A percentile compares a stretch with the other conserved stretches of the same genome.
These are phyloP conservation scores for Pseudogymnoascus sp. DNA, from an alignment of 2,329 filamentous ascomycete species.

Conservation along the genomic window DNA sequence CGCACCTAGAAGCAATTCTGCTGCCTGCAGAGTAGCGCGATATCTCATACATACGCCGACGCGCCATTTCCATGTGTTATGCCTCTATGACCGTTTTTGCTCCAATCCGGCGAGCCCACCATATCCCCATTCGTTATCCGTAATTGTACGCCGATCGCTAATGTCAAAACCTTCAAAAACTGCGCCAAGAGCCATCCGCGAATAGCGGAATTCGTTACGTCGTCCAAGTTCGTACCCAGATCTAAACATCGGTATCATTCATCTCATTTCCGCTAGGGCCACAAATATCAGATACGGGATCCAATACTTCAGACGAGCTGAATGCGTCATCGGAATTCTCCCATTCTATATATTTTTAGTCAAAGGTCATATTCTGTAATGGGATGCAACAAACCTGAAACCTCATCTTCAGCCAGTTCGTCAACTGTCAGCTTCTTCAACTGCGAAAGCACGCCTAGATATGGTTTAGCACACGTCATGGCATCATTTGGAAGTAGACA, in stretches of 20 bases:
- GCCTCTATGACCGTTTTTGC: conserved; percentile 5
- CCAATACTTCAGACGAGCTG: conserved; percentile 42
- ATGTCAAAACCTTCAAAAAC: conserved; percentile 5
- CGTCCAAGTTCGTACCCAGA: conserved; percentile 8
- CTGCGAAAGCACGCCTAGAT: conserved; percentile 22
- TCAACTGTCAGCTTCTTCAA: conserved; percentile 28
- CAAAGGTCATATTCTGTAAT: background rate
- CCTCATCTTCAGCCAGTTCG: conserved; percentile 30
- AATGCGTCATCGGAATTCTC: conserved; percentile 25
- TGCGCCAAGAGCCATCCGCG: background rate
- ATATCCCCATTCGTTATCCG: conserved; percentile 3
- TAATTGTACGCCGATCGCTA: conserved; percentile 6
- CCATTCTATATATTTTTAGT: conserved; percentile 23
- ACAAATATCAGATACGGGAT: conserved; percentile 40
- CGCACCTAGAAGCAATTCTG: background rate
- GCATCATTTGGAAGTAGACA: conserved; percentile 16
- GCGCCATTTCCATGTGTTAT: conserved; percentile 3
- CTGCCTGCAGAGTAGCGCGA: background rate
- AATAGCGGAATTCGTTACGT: background rate
- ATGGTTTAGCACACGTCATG: conserved; percentile 12
- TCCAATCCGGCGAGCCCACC: background rate
- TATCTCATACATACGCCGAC: conserved; percentile 3
- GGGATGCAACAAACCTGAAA: conserved; percentile 28
- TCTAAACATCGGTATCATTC: conserved; percentile 29
- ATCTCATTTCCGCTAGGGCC: conserved; percentile 36